Base-by-base conservation (phyloP, 2,329 filamentous ascomycete genomes). In the Aspergillus ibericus region DNA sequence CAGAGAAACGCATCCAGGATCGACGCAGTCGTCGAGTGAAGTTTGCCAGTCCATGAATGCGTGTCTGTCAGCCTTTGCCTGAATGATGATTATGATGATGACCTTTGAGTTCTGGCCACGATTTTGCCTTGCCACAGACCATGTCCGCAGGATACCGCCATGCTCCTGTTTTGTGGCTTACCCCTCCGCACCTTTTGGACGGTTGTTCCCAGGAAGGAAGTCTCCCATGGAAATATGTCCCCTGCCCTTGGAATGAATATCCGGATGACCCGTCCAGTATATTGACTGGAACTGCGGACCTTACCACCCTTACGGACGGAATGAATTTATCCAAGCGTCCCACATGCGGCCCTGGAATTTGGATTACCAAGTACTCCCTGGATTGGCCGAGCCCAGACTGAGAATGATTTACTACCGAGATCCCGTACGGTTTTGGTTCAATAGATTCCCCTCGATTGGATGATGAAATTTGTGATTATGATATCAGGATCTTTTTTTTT, bases 1-100 rank as follows among this genome's bases (percentile, higher is more conserved):
- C 91, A 53, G 91, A 95, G 78, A 84, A 85, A 73, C 82, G 89
- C 75, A 93, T 95, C 68, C 86, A 90, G 70, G 86, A 91, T 63
- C 83, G 89, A 61, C 73, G 73, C 59, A 69, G 59, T 51, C 74
- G 74, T 55, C 72, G 72, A 47, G 71, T 75, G 59, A 73, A 73
- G 62, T 75, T 76, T 58, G 67, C 66, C 49, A 67, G 61, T 25
- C 63, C 69, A 56, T 73, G 69, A 72, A 55, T 46, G 47, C 29
- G 16, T 59, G 32, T 18, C n/a, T 55, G 49, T 40, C 53, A 38
- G 42, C 20, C 49, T 25, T 55, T 36, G 16, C 16, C 38, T 59
- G 18, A 58, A 25, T 35, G 20, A 53, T 36, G 42, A 32, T 58
- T 36, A 59, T 59, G 36, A 55, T 46, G 46, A 62, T 63, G 57